Evolutionary conservation across 495 filamentous ascomycete species (phyloP).

Genomic region (Tricharina praecox): DNA sequence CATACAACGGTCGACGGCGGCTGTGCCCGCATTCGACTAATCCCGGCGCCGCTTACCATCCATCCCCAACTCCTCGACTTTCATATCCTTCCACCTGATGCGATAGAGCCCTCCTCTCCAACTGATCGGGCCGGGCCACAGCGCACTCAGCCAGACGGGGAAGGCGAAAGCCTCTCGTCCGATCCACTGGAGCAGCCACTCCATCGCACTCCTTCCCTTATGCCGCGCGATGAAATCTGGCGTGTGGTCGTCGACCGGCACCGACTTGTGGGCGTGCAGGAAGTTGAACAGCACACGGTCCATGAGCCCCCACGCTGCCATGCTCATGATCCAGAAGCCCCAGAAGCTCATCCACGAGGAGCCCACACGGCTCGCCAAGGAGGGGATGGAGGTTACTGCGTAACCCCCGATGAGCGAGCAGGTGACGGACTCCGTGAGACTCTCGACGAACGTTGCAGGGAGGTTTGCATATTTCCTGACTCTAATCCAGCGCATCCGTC

Average conservation of each 20-base stretch:
- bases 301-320: constrained; percentile 51
- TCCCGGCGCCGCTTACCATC: background rate
- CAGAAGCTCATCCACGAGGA: constrained; percentile 54
- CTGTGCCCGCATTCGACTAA: too few relatives aligned
- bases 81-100: constrained; percentile 54
- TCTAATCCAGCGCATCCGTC: constrained; percentile 77
- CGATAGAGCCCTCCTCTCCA: constrained; percentile 75
- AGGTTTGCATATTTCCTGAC: constrained; percentile 89
- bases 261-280: constrained; percentile 50
- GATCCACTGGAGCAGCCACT: constrained; percentile 73
- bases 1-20: too few relatives aligned
- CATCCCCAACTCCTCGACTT: constrained; percentile 17
- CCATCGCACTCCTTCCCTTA: constrained; percentile 39
- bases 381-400: constrained; percentile 56
- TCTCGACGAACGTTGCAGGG: constrained; percentile 81
- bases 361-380: constrained; percentile 33
- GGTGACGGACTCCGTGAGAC: constrained; percentile 75
- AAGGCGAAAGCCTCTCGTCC: constrained; percentile 67
- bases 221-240: constrained; percentile 45
- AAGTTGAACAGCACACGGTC: constrained; percentile 59
- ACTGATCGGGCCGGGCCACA: constrained; percentile 62
- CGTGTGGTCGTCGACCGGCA: constrained; percentile 57
- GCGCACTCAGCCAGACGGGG: constrained; percentile 74
- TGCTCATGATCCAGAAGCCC: constrained; percentile 45
- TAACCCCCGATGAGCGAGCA: constrained; percentile 67